Base-by-base conservation (phyloP, 1,139 yeast genomes). In the Hemisphaericaspora xylanilytica region DNA sequence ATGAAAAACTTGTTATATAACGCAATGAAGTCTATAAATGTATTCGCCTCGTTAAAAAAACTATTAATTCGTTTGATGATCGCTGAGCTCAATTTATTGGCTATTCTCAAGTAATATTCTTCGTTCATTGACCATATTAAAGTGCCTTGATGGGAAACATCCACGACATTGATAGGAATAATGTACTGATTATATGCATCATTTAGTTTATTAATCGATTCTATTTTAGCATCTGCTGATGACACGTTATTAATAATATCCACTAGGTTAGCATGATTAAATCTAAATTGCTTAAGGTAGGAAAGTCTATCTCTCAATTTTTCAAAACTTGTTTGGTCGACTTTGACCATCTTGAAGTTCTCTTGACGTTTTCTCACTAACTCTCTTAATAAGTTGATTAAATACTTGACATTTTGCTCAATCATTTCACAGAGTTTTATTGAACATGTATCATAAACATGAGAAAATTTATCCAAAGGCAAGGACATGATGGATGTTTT, bases 311-410 rank as follows among this genome's bases (percentile, higher is more conserved):
- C 75, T 45, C 68, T 71, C 7, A 85, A 52, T 13, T 56, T 59
- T 0, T 54, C 53, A 21, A 81, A 78, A 2, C 65, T 58, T 1
- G 49, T 52, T 14, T 80, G 73, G 26, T 68, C 66, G 12, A 87
- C 70, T 46, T 81, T 75, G 13, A 87, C 76, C 20, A 83, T 74
- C 24, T 84, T 73, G 54, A 85, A 85, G 46, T 80, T 81, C 42
- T 86, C 95, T 12, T 80, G 78, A 34, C 95, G 66, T 53, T 81
- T 86, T 44, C 97, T 69, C 27, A 85, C 67, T 10, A 85, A 61
- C 48, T 89, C 97, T 47, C 97, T 72, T 0, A 88, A 75, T 35
- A 85, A 57, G 40, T 68, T 70, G 9, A 65, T 56, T 60, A 65
- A 59, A 38, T 55, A 60, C 42, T 69, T 69, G 28, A 68, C 46